Evolutionary conservation across 2,329 filamentous ascomycete genomes (phyloP).

Genomic region (Pestalotiopsis sp.): DNA sequence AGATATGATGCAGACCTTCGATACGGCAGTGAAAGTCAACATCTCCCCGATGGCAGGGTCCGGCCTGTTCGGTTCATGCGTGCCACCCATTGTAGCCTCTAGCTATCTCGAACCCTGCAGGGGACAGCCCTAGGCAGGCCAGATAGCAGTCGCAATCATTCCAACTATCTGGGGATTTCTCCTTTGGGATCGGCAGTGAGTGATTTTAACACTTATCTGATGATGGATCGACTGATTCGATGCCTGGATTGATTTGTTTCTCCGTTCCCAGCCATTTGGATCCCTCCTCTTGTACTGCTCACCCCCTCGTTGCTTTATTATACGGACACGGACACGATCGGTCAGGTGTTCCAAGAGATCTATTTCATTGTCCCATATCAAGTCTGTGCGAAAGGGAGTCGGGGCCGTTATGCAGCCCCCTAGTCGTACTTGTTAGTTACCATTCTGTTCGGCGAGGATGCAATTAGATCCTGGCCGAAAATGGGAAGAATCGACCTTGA

Average conservation of each 20-base stretch:
- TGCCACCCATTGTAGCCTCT: neutral
- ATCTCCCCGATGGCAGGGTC: neutral
- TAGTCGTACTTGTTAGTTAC: neutral
- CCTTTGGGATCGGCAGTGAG: neutral
- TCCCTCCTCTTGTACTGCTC: neutral
- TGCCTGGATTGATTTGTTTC: neutral
- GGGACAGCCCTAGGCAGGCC: neutral
- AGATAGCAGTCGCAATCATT: neutral
- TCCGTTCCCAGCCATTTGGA: neutral
- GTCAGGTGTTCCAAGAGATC: neutral
- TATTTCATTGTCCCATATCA: neutral
- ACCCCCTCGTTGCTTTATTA: neutral
- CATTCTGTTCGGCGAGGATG: neutral
- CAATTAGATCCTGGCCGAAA: neutral
- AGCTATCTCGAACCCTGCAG: neutral
- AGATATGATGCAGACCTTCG: neutral
- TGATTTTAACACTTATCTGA: neutral
- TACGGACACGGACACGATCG: neutral
- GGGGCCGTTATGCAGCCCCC: neutral
- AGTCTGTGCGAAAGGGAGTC: neutral
- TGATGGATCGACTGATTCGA: neutral
- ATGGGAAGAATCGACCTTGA: neutral
- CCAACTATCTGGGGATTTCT: neutral
- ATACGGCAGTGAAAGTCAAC: neutral
- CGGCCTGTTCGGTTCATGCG: neutral